Evolutionary conservation across 805 yeast species (phyloP), one percentile per base, ranked within the genome.

Genomic region (Candida stauntonica): DNA sequence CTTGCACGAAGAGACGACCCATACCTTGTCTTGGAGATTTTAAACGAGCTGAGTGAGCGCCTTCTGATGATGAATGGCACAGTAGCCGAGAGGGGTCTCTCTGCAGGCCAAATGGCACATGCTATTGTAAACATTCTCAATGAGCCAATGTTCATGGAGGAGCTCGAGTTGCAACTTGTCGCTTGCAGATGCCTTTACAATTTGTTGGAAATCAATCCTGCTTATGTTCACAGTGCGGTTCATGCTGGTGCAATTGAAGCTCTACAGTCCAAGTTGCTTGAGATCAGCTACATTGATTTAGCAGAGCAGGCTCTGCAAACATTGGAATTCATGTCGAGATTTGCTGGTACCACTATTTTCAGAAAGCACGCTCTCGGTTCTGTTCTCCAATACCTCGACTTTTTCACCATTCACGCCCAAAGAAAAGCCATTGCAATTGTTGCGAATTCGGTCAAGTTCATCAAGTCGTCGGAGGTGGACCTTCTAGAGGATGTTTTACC

Each of bases 281-380:
- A 86, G 45, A 81, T 91, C 14, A 77, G 79, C 38, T 89, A 77
- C 55, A 89, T 91, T 38, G 99, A 91, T 57, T 66, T 91, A 38
- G 95, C 96, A 0, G 99, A 91, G 55, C 96, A 89, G 60, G 87
- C 88, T 0, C 62, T 88, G 29, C 89, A 81, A 52, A 78, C 89
- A 0, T 62, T 83, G 32, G 89, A 81, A 54, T 67, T 75, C 57
- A 75, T 83, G 13, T 77, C 88, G 1, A 63, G 79, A 41, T 30
- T 46, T n/a, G 64, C 72, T 17, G 75, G 81, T 2, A 56, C 61
- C 29, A 70, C 66, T 20, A 67, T 86, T 12, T 61, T 86, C 28
- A 57, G 67, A 16, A 72, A 76, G 39, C 81, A 82, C 27, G 81
- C 88, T 7, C 58, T 89, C 7, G 61, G 68, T 6, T 75, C 85